Evolutionary conservation across 2,329 filamentous ascomycete species (phyloP), one percentile per base, ranked within the genome.

Genomic region (Microsporum audouinii): DNA sequence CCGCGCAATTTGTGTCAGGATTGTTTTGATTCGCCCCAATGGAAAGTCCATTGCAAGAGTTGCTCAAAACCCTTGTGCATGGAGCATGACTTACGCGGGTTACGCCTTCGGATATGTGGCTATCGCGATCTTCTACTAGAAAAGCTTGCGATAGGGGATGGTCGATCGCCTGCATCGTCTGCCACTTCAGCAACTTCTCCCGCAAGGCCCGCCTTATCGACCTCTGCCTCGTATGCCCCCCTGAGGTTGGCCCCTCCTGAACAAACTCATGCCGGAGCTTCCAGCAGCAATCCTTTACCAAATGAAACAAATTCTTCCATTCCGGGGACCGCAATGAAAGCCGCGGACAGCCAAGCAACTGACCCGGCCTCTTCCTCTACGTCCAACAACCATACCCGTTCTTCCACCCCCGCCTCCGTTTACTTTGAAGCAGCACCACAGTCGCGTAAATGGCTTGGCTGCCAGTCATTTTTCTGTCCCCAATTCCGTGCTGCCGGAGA

Each of bases 61-160:
- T 84, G 82, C 71, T 80, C 80, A 45, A 80, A 76, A 60, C 77
- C 81, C 1, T 71, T 84, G 31, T 84, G 82, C 70, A 82, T 83
- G 65, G 81, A 83, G 65, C 82, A 84, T 68, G 82, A 84, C 65
- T 78, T 84, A 51, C 77, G 81, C 31, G 80, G 77, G 12, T 73
- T 83, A 23, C 80, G 81, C 59, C 73, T 83, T 33, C 75, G 81
- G 41, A 82, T 83, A 57, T 84, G 82, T 66, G 82, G 82, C 17
- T 83, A 79, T 65, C 74, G 79, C 64, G 81, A 83, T 58, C 75
- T 84, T 62, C 72, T 76, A 33, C 71, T 78, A 27, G 82, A 84
- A 67, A 78, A 78, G 63, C 65, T 72, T 61, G 67, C 68, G 6
- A 71, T 78, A 61, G 71, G 76, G 53, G 74, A 66, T 33, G 43